phyloP scores from a whole-genome alignment of 306 rosid species.

The Benincasa hispida region DNA sequence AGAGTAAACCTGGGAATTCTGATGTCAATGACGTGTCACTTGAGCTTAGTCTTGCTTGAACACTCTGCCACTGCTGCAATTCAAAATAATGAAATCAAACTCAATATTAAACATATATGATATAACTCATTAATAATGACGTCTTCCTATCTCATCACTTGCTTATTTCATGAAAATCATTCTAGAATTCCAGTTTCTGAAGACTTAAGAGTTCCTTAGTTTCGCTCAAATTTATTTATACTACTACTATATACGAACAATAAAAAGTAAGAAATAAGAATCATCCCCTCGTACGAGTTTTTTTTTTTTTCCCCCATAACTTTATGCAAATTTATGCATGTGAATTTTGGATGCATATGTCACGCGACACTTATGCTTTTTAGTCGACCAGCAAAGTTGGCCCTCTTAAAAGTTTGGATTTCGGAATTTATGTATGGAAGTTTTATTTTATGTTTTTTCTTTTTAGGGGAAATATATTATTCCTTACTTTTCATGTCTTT shows the following conservation, averaged over 20 bases:
- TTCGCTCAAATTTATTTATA: too few species aligned
- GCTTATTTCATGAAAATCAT: too few species aligned
- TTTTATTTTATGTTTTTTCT: background rate
- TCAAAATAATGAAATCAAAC: background rate
- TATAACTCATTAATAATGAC: too few species aligned
- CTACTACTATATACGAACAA: too few species aligned
- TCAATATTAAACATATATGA: too few species aligned
- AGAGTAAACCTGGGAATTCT: constrained; percentile 8
- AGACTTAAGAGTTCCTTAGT: too few species aligned
- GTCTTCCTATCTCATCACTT: too few species aligned
- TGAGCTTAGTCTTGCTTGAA: constrained; percentile 4
- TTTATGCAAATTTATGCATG: background rate
- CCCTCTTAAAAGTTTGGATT: background rate
- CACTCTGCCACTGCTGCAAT: background rate
- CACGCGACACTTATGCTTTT: background rate
- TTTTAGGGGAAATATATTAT: background rate
- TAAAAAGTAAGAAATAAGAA: background rate
- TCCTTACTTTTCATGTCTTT: background rate
- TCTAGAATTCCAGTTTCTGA: too few species aligned
- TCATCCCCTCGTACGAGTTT: background rate
- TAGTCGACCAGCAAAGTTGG: background rate
- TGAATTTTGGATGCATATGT: background rate
- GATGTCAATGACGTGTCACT: constrained; percentile 7
- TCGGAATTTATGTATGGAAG: background rate
- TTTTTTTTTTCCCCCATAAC: background rate